phyloP scores from a whole-genome alignment of 2,329 filamentous ascomycete species.

The Pseudogymnoascus sp. region DNA sequence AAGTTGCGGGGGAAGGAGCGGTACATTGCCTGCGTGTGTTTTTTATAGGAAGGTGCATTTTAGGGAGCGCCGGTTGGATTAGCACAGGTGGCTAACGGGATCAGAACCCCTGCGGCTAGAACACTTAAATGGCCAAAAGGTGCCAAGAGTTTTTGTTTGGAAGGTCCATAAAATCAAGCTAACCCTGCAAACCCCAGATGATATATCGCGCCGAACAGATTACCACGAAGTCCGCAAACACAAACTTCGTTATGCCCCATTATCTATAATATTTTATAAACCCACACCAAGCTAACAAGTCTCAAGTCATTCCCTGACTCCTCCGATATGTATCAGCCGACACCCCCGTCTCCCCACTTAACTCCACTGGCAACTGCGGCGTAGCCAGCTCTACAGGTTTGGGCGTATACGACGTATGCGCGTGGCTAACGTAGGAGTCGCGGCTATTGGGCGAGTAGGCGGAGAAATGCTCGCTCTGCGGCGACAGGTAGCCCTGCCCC shows the following conservation, averaged over 20 bases:
- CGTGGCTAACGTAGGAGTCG: neutral
- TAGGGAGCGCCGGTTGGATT: neutral
- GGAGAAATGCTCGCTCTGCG: neutral
- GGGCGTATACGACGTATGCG: conserved; percentile 4
- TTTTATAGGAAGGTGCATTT: conserved; percentile 7
- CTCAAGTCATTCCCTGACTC: neutral
- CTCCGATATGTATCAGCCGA: neutral
- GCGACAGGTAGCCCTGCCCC: neutral
- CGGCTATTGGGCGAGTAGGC: neutral
- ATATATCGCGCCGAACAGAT: neutral
- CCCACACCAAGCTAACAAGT: neutral
- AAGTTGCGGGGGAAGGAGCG: neutral
- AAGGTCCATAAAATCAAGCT: neutral
- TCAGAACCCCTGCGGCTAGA: neutral
- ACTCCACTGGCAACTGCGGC: neutral
- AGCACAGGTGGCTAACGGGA: neutral
- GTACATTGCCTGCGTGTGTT: neutral
- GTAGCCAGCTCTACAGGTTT: neutral
- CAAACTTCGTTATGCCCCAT: neutral
- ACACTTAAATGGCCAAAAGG: neutral
- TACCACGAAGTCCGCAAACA: neutral
- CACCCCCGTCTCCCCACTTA: neutral
- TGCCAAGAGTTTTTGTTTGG: neutral
- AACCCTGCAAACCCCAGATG: neutral
- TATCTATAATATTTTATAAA: too few species aligned